Base-by-base conservation (phyloP, 192 early-diverging fungal genomes). In the Geranomyces michiganensis region DNA sequence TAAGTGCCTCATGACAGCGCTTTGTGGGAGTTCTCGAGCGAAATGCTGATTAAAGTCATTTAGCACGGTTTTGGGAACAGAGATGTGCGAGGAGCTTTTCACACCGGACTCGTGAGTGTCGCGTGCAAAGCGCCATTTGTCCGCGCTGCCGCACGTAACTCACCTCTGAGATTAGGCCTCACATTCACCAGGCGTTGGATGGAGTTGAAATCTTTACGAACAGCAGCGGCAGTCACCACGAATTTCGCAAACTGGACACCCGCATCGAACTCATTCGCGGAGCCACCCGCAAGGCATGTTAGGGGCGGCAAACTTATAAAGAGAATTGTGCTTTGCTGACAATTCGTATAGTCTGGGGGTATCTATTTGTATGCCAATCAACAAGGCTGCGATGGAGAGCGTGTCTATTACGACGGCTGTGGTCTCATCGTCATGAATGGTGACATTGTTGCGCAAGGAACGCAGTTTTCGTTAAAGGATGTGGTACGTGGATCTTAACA, bases 141-240 rank as follows among this genome's bases (percentile, higher is more conserved):
- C 10, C 5, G 36, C 36, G 36, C 36, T 7, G 10, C 1, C 30
- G 31, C 58, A 27, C 29, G 5, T 1, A 31, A 60, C 14, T 61
- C 29, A n/a, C 45, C 14, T 56, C 29, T 19, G 55, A 1, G 32
- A 14, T 15, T 72, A 95, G 96, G 69, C 96, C 97, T 14, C 96
- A 99, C 73, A 97, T 97, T 65, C 81, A 82, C 0, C 91, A 97
- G 89, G 88, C 91, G 0, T 75, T 99, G 71, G 95, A 95, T 73
- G 97, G 97, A 12, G 96, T 97, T 0, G 97, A 99, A 73, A 93
- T 99, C 45, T 92, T 99, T 56, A 87, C 90, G 46, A 99, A 99
- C 73, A 93, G 93, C 74, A 95, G 93, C 77, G 95, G 93, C 66
- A 92, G 90, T 73, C 97, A 99, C 83, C 96, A 98, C 74, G 96